Conservation (phyloP, 345 rosid species). For the Zanthoxylum bungeanum region DNA sequence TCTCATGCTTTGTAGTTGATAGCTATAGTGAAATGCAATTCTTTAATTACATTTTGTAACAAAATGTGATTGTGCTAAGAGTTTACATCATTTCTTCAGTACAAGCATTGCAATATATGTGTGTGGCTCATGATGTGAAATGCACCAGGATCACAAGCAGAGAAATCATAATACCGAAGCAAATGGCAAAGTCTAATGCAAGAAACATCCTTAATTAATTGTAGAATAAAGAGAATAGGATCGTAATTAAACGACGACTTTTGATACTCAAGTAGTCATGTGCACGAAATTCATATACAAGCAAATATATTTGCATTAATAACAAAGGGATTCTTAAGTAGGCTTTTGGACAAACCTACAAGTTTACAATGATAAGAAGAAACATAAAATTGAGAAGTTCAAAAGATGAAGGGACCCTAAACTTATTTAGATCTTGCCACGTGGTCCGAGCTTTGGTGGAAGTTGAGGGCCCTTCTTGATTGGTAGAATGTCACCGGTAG, state of each 20-base stretch:
- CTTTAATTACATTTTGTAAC: not conserved
- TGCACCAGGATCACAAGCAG: not conserved
- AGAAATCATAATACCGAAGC: not conserved
- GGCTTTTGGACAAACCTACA: slow-evolving; percentile 17
- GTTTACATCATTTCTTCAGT: not conserved
- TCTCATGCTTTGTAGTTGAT: slow-evolving; percentile 21
- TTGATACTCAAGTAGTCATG: not conserved
- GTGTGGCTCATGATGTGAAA: not conserved
- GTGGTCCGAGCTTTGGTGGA: slow-evolving; percentile 85
- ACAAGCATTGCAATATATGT: not conserved
- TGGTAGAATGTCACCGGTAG: slow-evolving; percentile 71
- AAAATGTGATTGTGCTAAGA: not conserved
- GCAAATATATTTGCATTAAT: slow-evolving; percentile 11
- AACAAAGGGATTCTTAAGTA: slow-evolving; percentile 6
- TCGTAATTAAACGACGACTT: not conserved
- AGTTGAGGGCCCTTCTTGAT: slow-evolving; percentile 95
- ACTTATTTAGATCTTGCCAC: slow-evolving; percentile 69
- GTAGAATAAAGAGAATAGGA: not conserved
- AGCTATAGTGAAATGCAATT: slow-evolving; percentile 13
- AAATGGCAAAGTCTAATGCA: not conserved
- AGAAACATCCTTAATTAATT: not conserved
- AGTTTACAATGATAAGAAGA: slow-evolving; percentile 16
- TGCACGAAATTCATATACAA: not conserved
- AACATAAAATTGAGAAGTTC: slow-evolving; percentile 25
- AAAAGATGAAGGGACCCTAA: not conserved